Conservation (phyloP, 805 yeast genomes). For the Yarrowia yakushimensis region DNA sequence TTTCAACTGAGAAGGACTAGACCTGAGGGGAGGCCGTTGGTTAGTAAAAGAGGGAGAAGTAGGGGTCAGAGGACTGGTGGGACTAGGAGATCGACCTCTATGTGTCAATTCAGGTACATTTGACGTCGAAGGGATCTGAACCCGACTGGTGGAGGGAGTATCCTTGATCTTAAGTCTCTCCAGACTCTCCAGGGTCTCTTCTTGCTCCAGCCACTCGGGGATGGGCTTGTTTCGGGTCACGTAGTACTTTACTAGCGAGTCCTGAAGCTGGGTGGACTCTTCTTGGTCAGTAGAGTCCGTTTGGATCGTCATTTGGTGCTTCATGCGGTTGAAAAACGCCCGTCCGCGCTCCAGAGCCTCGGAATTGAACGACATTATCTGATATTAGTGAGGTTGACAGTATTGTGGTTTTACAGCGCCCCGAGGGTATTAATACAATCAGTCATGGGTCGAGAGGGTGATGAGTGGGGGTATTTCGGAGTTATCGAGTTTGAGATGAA, state of each 20-base stretch:
- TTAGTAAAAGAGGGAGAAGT: neutral
- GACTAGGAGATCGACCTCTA: neutral
- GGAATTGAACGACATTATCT: neutral
- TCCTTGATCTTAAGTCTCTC: neutral
- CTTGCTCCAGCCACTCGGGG: neutral
- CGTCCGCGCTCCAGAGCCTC: conserved; percentile 7
- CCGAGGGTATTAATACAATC: neutral
- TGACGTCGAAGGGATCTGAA: neutral
- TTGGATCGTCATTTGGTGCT: neutral
- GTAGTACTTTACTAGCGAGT: conserved; percentile 5
- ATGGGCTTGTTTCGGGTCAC: neutral
- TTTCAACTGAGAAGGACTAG: neutral
- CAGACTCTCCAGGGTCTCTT: neutral
- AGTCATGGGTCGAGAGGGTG: too few relatives aligned
- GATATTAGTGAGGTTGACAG: neutral
- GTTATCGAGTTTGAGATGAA: neutral
- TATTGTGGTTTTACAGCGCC: neutral
- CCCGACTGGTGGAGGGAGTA: neutral
- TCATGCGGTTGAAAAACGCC: conserved; percentile 7
- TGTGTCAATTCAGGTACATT: neutral
- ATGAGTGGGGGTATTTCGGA: neutral
- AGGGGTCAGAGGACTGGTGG: neutral
- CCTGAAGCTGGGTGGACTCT: neutral
- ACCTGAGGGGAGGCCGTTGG: neutral
- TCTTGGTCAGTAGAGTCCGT: neutral